Evolutionary conservation across 768 basidiomycete genomes (phyloP), one percentile per base, ranked within the genome.

Genomic region (Mycena polygramma): DNA sequence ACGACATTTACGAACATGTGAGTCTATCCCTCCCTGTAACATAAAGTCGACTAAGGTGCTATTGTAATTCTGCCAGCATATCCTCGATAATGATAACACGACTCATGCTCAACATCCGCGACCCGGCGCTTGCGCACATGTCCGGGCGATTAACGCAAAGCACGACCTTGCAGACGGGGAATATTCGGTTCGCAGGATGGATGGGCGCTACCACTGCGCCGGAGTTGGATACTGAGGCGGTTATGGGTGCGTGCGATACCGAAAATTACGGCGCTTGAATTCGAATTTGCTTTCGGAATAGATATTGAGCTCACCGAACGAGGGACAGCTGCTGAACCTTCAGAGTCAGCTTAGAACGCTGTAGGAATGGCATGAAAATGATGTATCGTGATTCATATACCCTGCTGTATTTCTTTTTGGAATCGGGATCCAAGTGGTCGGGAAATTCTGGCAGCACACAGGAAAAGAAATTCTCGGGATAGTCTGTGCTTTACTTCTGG

Each of bases 1-100:
- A 73, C 72, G 26, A 69, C 72, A 0, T 73, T 63, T 15, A 66
- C 68, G 48, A 73, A 73, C 36, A 63, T 69, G 72, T 73, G 17
- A 6, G 71, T 43, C 35, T 19, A 3, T 37, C 7, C 20, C 17
- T 14, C 37, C 17, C 11, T 20, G n/a, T 37, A 24, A 11, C 9
- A 24, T 14, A n/a, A 7, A 37, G 22, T 41, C 15, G 7, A 0
- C 22, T 24, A 9, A 46, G n/a, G n/a, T n/a, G n/a, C 14, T 22
- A 37, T 7, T 2, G 19, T 19, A 3, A 1, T 6, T 24, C 41
- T 7, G 11, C 6, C 35, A 68, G 66, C 2, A 55, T 55, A 11
- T 68, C 69, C 3, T 66, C 69, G 20, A 41, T 66, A 45, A 57
- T 66, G 64, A 57, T 70, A 0, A 51, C 70, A 9, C 65, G 65